phyloP scores from a whole-genome alignment of 2,329 filamentous ascomycete species.

The Ophiobolus disseminans region DNA sequence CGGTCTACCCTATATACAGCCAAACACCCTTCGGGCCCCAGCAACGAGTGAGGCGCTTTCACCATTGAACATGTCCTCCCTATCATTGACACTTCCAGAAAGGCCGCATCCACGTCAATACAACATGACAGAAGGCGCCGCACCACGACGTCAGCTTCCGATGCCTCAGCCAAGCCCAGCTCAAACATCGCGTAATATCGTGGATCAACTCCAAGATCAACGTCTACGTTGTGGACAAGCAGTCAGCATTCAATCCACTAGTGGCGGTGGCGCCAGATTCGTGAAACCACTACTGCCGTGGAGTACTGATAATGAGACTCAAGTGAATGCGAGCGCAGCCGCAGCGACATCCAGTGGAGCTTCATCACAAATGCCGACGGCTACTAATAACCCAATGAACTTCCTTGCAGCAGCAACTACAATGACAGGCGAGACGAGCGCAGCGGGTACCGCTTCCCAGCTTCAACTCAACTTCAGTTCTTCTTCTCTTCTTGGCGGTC shows the following conservation, averaged over 20 bases:
- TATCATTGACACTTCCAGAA: conserved; percentile 37
- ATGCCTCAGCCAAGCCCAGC: conserved; percentile 40
- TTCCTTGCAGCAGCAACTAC: conserved; percentile 17
- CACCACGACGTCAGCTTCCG: conserved; percentile 40
- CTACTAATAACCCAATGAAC: conserved; percentile 12
- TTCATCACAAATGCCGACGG: conserved; percentile 14
- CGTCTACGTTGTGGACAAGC: conserved; percentile 36
- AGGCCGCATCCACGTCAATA: conserved; percentile 24
- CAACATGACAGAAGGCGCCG: conserved; percentile 17
- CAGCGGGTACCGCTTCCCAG: conserved; percentile 13
- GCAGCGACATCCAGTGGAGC: conserved; percentile 16
- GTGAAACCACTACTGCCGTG: conserved; percentile 32
- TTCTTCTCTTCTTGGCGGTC: conserved; percentile 28
- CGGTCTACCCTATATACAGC: conserved; percentile 26
- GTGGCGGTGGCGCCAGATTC: conserved; percentile 17
- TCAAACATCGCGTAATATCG: conserved; percentile 31
- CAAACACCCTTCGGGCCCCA: conserved; percentile 15
- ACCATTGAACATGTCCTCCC: conserved; percentile 40
- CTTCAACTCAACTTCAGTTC: conserved; percentile 35
- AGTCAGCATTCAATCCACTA: conserved; percentile 15
- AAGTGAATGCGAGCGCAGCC: conserved; percentile 11
- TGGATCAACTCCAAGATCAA: conserved; percentile 43
- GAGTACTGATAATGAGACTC: conserved; percentile 18
- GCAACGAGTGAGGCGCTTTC: conserved; percentile 29
- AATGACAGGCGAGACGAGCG: conserved; percentile 10